Percentiles rank a stretch among this genome's conserved stretches.
Evolutionary conservation across 805 yeast species (phyloP).

Genomic region (Wickerhamiella kurtzmanii): DNA sequence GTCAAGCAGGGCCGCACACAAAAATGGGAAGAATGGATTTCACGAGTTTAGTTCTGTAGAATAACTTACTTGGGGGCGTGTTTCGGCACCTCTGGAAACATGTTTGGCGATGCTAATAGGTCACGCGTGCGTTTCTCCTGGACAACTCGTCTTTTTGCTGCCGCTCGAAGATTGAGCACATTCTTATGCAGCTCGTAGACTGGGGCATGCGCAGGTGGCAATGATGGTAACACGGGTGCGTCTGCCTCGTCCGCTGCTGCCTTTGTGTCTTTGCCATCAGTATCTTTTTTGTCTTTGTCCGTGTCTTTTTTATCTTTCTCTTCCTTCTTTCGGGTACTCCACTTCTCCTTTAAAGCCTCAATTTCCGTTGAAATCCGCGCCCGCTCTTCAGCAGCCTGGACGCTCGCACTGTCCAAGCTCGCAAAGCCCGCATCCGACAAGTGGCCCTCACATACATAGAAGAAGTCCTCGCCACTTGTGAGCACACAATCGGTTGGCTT

Average conservation of each 20-base stretch:
- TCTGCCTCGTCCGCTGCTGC: not conserved
- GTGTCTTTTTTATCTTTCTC: conserved; percentile 6
- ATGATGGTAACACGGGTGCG: not conserved
- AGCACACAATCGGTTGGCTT: conserved; percentile 39
- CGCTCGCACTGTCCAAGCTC: conserved; percentile 29
- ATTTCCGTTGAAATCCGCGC: conserved; percentile 23
- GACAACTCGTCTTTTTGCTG: conserved; percentile 19
- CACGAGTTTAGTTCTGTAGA: too few relatives aligned
- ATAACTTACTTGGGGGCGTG: conserved; percentile 27
- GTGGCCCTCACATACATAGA: conserved; percentile 41
- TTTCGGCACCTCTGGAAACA: conserved; percentile 27
- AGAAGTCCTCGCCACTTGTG: conserved; percentile 35
- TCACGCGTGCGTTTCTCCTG: conserved; percentile 23
- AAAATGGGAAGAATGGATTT: conserved; percentile 58
- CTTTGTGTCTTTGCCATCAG: conserved; percentile 1
- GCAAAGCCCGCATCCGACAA: conserved; percentile 38
- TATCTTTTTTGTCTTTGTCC: conserved; percentile 13
- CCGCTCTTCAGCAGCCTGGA: conserved; percentile 14
- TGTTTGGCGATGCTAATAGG: conserved; percentile 22
- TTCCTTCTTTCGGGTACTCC: conserved; percentile 17
- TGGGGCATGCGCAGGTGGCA: not conserved
- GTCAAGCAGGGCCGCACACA: conserved; percentile 42
- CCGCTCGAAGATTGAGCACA: conserved; percentile 32
- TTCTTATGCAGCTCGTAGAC: conserved; percentile 27
- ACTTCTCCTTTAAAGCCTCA: conserved; percentile 22